Base-by-base conservation (phyloP, 139 green algal species). In the Axilococcus clingmanii region DNA sequence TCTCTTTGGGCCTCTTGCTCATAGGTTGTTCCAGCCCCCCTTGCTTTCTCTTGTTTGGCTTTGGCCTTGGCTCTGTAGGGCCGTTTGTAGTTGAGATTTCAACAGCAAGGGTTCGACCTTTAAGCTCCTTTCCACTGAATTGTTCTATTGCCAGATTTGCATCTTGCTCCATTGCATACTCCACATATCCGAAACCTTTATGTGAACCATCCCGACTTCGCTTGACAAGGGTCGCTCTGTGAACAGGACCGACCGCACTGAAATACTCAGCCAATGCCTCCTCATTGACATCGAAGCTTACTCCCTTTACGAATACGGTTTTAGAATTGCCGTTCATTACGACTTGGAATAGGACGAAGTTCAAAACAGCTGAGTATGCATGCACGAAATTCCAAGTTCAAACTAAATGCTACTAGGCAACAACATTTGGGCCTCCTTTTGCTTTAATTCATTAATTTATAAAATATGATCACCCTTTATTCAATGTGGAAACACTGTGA, bases 81-180 rank as follows among this genome's bases (percentile, higher is more conserved):
- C 74, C 78, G 7, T 80, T 71, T 60, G 80, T 84, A 4, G 71
- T 48, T 0, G 84, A 83, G 16, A 73, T 30, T 62, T 92, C 85
- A 4, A 94, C 79, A 68, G 86, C 75, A n/a, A 95, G 44, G 40
- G 73, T 85, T 2, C 84, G 31, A 24, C 85, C 83, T 2, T 34
- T 60, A 38, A 96, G 24, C 4, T 55, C 29, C 5, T 45, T 66
- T 11, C 79, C 79, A 19, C 86, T 49, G 2, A 90, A 61, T 51
- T 89, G 59, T 22, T 63, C 22, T 2, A 83, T 69, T 7, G 87
- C 87, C 0, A 72, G 60, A 25, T 77, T 65, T 7, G 87, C 87
- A 57, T 95, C 87, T 49, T 94, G 83, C 16, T 57, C 44, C 33
- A 95, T 43, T 0, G 87, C 78, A 70, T 80, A 95, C 30, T 83